These are phyloP conservation scores for Ganoderma multipileum DNA, from an alignment of 1,284 basidiomycete species.

Conservation along the genomic window DNA sequence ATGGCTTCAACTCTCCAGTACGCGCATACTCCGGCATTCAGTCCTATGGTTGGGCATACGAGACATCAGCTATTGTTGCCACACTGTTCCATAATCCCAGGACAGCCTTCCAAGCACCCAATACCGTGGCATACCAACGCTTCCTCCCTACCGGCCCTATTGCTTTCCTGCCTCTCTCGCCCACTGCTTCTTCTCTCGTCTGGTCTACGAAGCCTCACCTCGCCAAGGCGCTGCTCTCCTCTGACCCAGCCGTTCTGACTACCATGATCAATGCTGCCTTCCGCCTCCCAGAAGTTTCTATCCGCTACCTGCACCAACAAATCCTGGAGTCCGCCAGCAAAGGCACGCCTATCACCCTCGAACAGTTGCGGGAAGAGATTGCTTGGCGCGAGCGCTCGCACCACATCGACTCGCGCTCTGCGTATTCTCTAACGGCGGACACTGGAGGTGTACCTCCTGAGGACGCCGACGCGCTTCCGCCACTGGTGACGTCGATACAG, in stretches of 20 bases:
- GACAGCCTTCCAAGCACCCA: conserved; percentile 63
- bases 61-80: conserved; percentile 90
- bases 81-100: conserved; percentile 80
- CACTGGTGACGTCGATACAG: conserved; percentile 78
- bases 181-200: conserved; percentile 86
- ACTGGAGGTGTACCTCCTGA: conserved; percentile 62
- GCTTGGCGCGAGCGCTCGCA: conserved; percentile 74
- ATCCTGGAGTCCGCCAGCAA: conserved; percentile 60
- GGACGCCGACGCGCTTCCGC: conserved; percentile 75
- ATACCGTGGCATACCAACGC: conserved; percentile 91
- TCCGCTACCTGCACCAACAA: conserved; percentile 72
- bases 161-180: conserved; percentile 89
- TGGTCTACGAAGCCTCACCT: conserved; percentile 92
- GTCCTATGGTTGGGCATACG: conserved; percentile 93
- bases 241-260: conserved; percentile 71
- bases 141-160: conserved; percentile 97
- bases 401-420: conserved; percentile 64
- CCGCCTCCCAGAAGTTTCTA: conserved; percentile 80
- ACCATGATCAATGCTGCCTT: conserved; percentile 93
- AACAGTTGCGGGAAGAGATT: conserved; percentile 64
- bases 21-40: conserved; percentile 87
- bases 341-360: conserved; percentile 50
- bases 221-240: conserved; percentile 75
- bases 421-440: conserved; percentile 59
- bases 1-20: conserved; percentile 95